Evolutionary conservation across 1,284 basidiomycete genomes (phyloP).

Genomic region (Melampsora americana): DNA sequence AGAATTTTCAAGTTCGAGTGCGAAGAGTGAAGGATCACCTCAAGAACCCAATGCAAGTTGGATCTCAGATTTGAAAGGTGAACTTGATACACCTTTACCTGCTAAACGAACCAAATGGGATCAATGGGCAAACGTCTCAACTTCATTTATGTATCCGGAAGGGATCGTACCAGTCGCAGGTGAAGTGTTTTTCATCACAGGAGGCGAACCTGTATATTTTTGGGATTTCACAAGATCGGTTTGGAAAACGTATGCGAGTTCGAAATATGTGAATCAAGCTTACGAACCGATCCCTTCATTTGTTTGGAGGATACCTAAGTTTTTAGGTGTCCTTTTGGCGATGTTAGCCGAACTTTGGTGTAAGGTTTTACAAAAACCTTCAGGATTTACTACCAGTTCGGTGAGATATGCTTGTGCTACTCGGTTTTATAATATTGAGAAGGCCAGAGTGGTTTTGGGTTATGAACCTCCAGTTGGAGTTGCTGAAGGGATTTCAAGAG

Average conservation of each 20-base stretch:
- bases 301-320: constrained; percentile 64
- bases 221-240: constrained; percentile 87
- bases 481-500: constrained; percentile 78
- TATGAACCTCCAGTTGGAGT: constrained; percentile 88
- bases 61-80: constrained; percentile 45
- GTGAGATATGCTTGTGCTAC: constrained; percentile 61
- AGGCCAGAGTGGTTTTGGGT: constrained; percentile 81
- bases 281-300: constrained; percentile 54
- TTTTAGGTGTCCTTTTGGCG: constrained; percentile 66
- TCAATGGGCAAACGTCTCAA: constrained; percentile 49
- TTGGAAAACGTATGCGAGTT: constrained; percentile 71
- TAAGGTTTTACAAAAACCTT: constrained; percentile 72
- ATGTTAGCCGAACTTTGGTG: constrained; percentile 70
- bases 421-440: constrained; percentile 93
- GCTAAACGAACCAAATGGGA: constrained; percentile 58
- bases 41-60: constrained; percentile 1
- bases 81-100: constrained; percentile 56
- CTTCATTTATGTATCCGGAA: constrained; percentile 20
- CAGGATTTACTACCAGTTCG: constrained; percentile 84
- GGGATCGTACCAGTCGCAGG: constrained; percentile 76
- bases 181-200: constrained; percentile 94
- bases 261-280: constrained; percentile 54
- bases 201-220: constrained; percentile 91
- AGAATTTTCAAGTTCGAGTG: constrained; percentile 20
- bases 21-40: neutral